Base-by-base conservation (phyloP, 768 basidiomycete genomes). In the Pleurotus giganteus region DNA sequence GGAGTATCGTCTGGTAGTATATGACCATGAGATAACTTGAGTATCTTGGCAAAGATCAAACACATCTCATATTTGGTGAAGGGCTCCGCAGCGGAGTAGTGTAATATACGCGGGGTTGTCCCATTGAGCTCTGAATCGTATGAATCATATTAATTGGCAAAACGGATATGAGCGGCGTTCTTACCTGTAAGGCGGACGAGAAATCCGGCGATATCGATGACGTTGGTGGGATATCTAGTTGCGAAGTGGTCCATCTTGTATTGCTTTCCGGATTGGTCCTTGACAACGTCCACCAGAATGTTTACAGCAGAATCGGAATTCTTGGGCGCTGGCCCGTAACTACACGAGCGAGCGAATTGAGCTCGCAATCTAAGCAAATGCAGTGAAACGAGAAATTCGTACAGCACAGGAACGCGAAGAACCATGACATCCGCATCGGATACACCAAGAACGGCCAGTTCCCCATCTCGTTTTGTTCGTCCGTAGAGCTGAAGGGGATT, bases 241-340 rank as follows among this genome's bases (percentile, higher is more conserved):
- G 92, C 94, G 66, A 86, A 96, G 67, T 96, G 88, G 66, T 99
- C 96, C 96, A 98, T 98, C 68, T 86, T 92, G 75, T 94, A 94
- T 31, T 72, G 74, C 71, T 94, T 94, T 2, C 90, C 91, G 4
- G 88, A 89, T 61, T 89, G 90, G 65, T 95, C 91, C 57, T 83
- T 75, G 0, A 97, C 91, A 29, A 96, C 77, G 66, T 97, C 94
- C 26, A 94, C 69, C 4, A 99, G 78, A 52, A 92, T 77, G 66
- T 98, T 98, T 58, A 98, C 79, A 0, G 96, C 95, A 3, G 86
- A 85, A 63, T 98, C 96, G 3, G 86, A 80, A 63, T 95, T 94
- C 57, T 85, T 84, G 21, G 85, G 83, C 2, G 89, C 83, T 3
- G 90, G 86, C 0, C 96, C 96, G 65, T 97, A 98, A 60, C 94